A percentile compares a stretch with the other conserved stretches of the same genome.
These are phyloP conservation scores for Cystobasidium pallidum DNA, from an alignment of 1,284 basidiomycete species.

Conservation along the genomic window DNA sequence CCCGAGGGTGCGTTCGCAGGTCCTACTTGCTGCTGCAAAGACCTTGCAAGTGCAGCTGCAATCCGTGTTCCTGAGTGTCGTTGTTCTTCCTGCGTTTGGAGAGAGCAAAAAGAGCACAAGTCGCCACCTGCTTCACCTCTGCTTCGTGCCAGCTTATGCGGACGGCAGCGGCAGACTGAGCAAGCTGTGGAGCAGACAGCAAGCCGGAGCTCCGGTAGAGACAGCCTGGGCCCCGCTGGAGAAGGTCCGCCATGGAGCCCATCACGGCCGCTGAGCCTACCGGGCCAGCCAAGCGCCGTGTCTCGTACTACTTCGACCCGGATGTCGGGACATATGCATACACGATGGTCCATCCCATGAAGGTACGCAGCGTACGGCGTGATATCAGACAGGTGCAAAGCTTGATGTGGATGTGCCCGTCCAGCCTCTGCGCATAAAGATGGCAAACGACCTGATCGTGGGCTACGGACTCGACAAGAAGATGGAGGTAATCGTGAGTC, in stretches of 20 bases:
- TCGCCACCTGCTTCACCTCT: background rate
- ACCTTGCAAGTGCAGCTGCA: too few relatives aligned
- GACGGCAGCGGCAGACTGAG: background rate
- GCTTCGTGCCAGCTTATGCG: background rate
- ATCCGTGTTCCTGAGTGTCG: too few relatives aligned
- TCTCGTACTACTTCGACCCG: slow-evolving; percentile 43
- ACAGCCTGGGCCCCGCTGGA: background rate
- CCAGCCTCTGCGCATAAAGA: slow-evolving; percentile 71
- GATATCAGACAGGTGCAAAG: background rate
- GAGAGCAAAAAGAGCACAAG: slow-evolving; percentile 6
- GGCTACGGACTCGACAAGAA: slow-evolving; percentile 86
- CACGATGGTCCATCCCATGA: slow-evolving; percentile 46
- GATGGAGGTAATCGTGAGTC: slow-evolving; percentile 84
- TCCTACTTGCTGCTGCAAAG: background rate
- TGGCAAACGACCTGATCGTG: slow-evolving; percentile 88
- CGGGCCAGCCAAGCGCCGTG: slow-evolving; percentile 21
- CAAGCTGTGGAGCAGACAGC: background rate
- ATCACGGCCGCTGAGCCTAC: slow-evolving; percentile 29
- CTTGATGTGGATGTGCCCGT: background rate
- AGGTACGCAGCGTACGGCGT: slow-evolving; percentile 9
- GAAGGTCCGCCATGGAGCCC: slow-evolving; percentile 34
- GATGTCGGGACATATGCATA: slow-evolving; percentile 43
- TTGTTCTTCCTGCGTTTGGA: background rate
- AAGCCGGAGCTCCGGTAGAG: background rate
- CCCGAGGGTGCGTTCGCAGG: background rate